Evolutionary conservation across 73 alveolate species (phyloP), one percentile per base, ranked within the genome.

Genomic region (Paramecium primaurelia): DNA sequence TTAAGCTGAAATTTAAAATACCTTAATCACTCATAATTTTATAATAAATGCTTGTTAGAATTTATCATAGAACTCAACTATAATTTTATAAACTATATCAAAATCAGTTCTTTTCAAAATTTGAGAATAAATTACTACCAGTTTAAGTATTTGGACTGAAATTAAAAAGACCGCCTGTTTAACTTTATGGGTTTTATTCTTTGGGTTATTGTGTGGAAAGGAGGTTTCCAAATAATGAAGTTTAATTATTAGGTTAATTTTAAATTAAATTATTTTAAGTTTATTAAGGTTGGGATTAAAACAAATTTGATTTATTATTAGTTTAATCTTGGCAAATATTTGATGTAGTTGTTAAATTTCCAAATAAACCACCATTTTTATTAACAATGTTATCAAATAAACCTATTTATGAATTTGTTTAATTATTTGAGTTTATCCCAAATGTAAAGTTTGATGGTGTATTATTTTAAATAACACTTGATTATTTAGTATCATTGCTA

Each of bases 1-100:
- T 64, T 64, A 64, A 12, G 84, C 84, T 64, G 47, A 34, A 64
- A 32, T 64, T 51, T 64, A 64, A 64, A 11, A 64, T 64, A 64
- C 84, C 84, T 64, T 64, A 64, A 5, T 64, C 84, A 64, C 84
- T 64, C 84, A 64, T 64, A 64, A 64, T 32, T 64, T 64, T 64
- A 64, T 64, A 64, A 64, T 64, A 64, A 64, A 32, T 32, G 84
- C 51, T 64, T 64, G 45, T 64, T 28, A 64, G 84, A 11, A 64
- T 32, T 64, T 16, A 64, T 28, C 84, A 28, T 54, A 54, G 28
- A 54, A 54, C 69, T 54, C 69, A 54, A 54, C 34, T 54, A n/a
- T 54, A 54, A 54, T 54, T 54, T 54, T 54, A 54, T 54, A 54
- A 54, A 54, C 20, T 54, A 54, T 4, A 54, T 54, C 69, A 54